Percentiles rank a stretch among this genome's conserved stretches.
Conservation (phyloP, 139 green algal genomes). For the Closterium sp. region DNA sequence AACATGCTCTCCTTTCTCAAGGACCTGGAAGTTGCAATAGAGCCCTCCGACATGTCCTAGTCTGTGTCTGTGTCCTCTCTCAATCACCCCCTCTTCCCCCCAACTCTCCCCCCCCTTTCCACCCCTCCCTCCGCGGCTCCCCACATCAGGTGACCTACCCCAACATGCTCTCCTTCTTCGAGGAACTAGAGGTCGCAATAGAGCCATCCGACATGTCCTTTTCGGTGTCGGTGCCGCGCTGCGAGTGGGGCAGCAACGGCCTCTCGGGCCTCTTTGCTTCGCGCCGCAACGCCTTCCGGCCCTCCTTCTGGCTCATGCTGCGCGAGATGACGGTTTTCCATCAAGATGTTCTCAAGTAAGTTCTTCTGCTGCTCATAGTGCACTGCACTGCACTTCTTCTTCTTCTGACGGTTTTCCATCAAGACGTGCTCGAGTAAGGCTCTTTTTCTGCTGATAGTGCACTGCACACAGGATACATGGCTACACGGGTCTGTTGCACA, state of each 20-base stretch:
- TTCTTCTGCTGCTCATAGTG: too few species aligned
- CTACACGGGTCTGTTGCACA: too few species aligned
- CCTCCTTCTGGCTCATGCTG: constrained; percentile 81
- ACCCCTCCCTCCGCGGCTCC: too few species aligned
- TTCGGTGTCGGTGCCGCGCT: constrained; percentile 56
- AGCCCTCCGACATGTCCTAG: too few species aligned
- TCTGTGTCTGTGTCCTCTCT: too few species aligned
- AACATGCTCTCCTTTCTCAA: too few species aligned
- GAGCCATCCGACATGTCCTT: constrained; percentile 94
- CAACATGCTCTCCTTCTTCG: constrained; percentile 86
- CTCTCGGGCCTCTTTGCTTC: constrained; percentile 86
- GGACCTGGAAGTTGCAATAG: too few species aligned
- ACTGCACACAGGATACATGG: too few species aligned
- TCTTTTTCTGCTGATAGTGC: too few species aligned
- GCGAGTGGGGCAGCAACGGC: constrained; percentile 84
- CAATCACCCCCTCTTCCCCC: too few species aligned
- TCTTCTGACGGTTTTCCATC: constrained; percentile 81
- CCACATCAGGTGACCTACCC: constrained; percentile 94
- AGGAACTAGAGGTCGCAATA: constrained; percentile 81
- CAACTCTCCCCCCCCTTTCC: too few species aligned
- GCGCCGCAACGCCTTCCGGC: constrained; percentile 67
- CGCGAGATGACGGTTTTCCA: constrained; percentile 86
- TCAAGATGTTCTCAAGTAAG: constrained; percentile 3
- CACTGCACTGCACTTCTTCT: too few species aligned
- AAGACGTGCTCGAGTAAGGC: constrained; percentile 7